Evolutionary conservation across 805 yeast genomes (phyloP), one percentile per base, ranked within the genome.

Genomic region (Schizosaccharomyces octosporus): DNA sequence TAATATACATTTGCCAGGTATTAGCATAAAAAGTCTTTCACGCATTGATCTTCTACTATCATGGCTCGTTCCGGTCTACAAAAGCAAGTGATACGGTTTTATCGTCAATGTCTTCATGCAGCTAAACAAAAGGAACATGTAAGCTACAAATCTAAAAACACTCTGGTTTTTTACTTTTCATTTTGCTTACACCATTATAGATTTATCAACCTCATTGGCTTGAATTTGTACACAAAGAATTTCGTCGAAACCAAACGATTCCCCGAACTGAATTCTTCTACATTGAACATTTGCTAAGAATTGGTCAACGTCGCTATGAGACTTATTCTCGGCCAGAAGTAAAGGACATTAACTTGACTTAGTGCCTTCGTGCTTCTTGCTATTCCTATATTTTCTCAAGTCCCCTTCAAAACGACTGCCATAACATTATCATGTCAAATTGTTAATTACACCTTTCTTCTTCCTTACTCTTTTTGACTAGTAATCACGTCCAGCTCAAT

Each of bases 301-400:
- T 51, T 29, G 57, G 57, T 17, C 31, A 51, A 51, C 57, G 57
- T 17, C 31, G 27, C 7, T 51, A 51, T 51, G 57, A 51, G 27
- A 29, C 57, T 51, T 51, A 51, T 29, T 51, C 57, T 51, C 57
- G 57, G 7, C 57, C 57, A 51, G 57, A 51, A 27, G 57, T 51
- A 9, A 29, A 51, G n/a, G 57, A 51, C 27, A 29, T 51, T 24
- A 21, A 45, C n/a, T 45, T 45, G 27, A 19, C 51, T 45, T 45
- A 45, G 17, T 45, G 21, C n/a, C 5, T 45, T 9, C 4, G 11
- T 19, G 13, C 27, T n/a, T n/a, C 27, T 13, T 36, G 41, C 17
- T 36, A 7, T 36, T 9, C 41, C 2, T 36, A 4, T 36, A 45
- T 19, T 45, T 3, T 45, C 7, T 27, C 24, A 45, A 45, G n/a